Base-by-base conservation (phyloP, 805 yeast species). In the Dipodascus albidus region DNA sequence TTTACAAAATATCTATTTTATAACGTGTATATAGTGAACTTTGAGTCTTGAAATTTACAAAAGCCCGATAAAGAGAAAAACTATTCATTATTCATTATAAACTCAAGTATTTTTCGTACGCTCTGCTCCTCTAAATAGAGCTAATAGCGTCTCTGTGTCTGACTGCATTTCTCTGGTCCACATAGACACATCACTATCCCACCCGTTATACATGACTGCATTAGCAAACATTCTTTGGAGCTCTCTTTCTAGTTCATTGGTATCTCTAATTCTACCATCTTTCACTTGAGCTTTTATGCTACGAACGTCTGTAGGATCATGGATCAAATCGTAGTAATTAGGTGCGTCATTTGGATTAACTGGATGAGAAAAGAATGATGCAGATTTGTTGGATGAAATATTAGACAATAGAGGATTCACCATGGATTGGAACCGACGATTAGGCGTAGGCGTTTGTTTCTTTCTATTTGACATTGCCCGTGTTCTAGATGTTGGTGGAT, bases 141-240 rank as follows among this genome's bases (percentile, higher is more conserved):
- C 60, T 42, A 68, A 54, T 47, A 81, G 70, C 15, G 73, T 76
- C 33, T 76, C 79, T 3, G 83, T 79, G 51, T 85, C 93, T 47
- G 72, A 69, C 70, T 79, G 81, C 91, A 87, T 85, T 58, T 80
- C 86, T 57, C 75, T 70, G 1, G 88, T 78, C 75, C 86, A 76
- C 38, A 68, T 65, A 47, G 77, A 79, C 56, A 84, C 74, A 52
- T 82, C 87, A 23, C 81, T 77, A 55, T 77, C 80, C 56, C 79
- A 74, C 59, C 78, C 78, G 65, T 87, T 86, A 68, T 82, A 87
- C 93, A 87, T 87, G 17, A 86, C 76, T 17, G 91, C 87, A 65
- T 87, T 87, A 51, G 91, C 84, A 68, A 83, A 85, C 93, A 87
- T 85, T 55, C 82, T 70, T 70, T 82, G 75, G 48, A 87, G 71